Conservation (phyloP, 1,139 yeast genomes). For the Meyerozyma athensensis region DNA sequence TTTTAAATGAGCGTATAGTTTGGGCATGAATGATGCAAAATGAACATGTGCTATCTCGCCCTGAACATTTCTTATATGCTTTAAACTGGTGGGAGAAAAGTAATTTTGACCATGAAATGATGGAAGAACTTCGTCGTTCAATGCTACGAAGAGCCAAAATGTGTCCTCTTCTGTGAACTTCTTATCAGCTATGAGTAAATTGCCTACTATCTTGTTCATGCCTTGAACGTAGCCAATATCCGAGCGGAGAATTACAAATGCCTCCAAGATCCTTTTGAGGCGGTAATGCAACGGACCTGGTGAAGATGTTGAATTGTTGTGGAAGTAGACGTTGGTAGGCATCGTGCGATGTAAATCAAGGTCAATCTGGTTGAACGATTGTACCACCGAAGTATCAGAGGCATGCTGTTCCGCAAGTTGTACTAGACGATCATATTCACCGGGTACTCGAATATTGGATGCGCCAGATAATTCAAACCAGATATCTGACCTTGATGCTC, state of each 20-base stretch:
- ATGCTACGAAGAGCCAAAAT: conserved; percentile 51
- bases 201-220: conserved; percentile 58
- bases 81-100: conserved; percentile 39
- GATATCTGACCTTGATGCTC: conserved; percentile 41
- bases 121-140: conserved; percentile 52
- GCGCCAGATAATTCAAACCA: conserved; percentile 59
- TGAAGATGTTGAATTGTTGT: conserved; percentile 30
- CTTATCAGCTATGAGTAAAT: conserved; percentile 40
- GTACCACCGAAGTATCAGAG: conserved; percentile 18
- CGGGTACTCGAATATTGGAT: conserved; percentile 40
- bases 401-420: conserved; percentile 7
- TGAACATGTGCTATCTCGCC: conserved; percentile 17
- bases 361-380: conserved; percentile 47
- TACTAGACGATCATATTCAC: conserved; percentile 39
- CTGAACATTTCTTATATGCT: conserved; percentile 40
- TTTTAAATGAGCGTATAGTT: conserved; percentile 33
- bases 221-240: conserved; percentile 60
- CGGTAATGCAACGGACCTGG: conserved; percentile 53
- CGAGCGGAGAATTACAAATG: conserved; percentile 48
- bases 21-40: conserved; percentile 31
- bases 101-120: conserved; percentile 18
- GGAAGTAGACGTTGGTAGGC: conserved; percentile 52
- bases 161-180: conserved; percentile 45
- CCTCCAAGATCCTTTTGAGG: conserved; percentile 45
- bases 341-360: conserved; percentile 54